phyloP scores from a whole-genome alignment of 768 basidiomycete species.

The Strobilomyces confusus region DNA sequence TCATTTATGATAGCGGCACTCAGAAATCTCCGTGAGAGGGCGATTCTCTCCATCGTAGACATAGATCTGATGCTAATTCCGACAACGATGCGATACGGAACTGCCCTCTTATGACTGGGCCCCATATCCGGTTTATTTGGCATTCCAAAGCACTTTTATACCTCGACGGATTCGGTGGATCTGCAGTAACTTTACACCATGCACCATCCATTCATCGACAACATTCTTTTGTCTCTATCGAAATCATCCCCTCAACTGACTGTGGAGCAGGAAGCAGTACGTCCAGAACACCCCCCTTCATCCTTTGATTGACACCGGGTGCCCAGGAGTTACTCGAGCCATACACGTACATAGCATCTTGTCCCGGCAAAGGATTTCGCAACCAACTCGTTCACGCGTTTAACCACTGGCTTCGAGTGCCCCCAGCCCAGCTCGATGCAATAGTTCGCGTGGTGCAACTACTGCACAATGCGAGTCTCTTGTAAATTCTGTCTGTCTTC shows the following conservation, averaged over 20 bases:
- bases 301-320: background rate
- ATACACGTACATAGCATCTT: conserved; percentile 76
- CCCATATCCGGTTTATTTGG: conserved; percentile 11
- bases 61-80: conserved; percentile 1
- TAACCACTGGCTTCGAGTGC: conserved; percentile 89
- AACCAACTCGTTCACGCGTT: conserved; percentile 85
- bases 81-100: conserved; percentile 3
- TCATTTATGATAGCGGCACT: conserved; percentile 11
- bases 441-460: conserved; percentile 83
- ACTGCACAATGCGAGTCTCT: conserved; percentile 89
- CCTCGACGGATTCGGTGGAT: background rate
- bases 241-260: conserved; percentile 22
- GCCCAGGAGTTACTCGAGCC: conserved; percentile 71
- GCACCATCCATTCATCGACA: conserved; percentile 37
- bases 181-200: conserved; percentile 5
- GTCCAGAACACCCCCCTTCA: background rate
- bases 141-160: conserved; percentile 10
- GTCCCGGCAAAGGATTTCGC: conserved; percentile 91
- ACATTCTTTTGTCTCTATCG: conserved; percentile 32
- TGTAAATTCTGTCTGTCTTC: conserved; percentile 47
- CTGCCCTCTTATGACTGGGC: background rate
- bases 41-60: conserved; percentile 1
- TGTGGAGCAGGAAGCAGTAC: conserved; percentile 23
- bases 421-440: conserved; percentile 59
- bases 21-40: conserved; percentile 1